Percentiles rank a stretch among this genome's conserved stretches.
Conservation (phyloP, 1,139 yeast species). For the Debaryomyces psychrophilus region DNA sequence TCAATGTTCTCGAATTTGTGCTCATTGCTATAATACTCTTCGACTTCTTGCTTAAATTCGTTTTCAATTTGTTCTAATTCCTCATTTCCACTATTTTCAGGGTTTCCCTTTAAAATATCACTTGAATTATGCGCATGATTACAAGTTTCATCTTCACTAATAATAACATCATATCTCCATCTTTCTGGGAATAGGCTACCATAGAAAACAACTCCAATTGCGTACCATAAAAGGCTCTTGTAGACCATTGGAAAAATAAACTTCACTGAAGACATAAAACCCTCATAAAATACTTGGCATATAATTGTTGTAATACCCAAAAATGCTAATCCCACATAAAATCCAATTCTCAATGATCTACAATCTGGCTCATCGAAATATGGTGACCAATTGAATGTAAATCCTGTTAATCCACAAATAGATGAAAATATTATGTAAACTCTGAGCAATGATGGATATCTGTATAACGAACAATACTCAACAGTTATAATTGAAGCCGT, state of each 20-base stretch:
- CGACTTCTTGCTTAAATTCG: slow-evolving; percentile 28
- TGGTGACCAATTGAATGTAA: slow-evolving; percentile 87
- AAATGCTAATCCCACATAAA: slow-evolving; percentile 77
- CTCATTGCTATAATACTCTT: slow-evolving; percentile 3
- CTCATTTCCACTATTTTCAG: slow-evolving; percentile 48
- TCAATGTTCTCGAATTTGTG: slow-evolving; percentile 10
- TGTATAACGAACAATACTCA: slow-evolving; percentile 76
- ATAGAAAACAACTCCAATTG: slow-evolving; percentile 82
- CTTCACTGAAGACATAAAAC: slow-evolving; percentile 51
- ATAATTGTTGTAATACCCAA: slow-evolving; percentile 72
- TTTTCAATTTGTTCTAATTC: slow-evolving; percentile 47
- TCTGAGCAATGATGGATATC: slow-evolving; percentile 53
- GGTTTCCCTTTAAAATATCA: slow-evolving; percentile 41
- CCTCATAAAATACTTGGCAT: slow-evolving; percentile 59
- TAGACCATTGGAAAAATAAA: slow-evolving; percentile 64
- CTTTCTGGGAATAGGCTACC: slow-evolving; percentile 90
- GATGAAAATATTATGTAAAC: slow-evolving; percentile 64
- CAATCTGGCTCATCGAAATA: slow-evolving; percentile 86
- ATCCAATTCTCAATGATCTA: slow-evolving; percentile 76
- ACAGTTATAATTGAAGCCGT: slow-evolving; percentile 89
- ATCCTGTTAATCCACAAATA: slow-evolving; percentile 70
- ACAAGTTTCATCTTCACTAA: slow-evolving; percentile 42
- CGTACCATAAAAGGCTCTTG: slow-evolving; percentile 73
- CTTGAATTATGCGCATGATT: slow-evolving; percentile 32
- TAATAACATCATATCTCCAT: slow-evolving; percentile 68